A percentile compares a stretch with the other conserved stretches of the same genome.
Conservation (phyloP, 257 asterid species). For the Capsicum chinense region DNA sequence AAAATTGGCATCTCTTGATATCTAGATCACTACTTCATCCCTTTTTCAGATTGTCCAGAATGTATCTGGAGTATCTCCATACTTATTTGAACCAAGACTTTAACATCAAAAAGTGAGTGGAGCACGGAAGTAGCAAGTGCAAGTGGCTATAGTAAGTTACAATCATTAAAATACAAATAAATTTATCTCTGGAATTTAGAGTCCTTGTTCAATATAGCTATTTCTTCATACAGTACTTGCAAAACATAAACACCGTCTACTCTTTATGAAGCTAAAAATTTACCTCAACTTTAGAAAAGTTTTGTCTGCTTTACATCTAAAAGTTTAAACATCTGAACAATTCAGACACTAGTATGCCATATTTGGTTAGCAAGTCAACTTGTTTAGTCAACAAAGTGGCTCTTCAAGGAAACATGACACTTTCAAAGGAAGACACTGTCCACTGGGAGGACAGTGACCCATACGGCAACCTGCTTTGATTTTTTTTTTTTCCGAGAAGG, state of each 20-base stretch:
- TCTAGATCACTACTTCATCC: slow-evolving; percentile 22
- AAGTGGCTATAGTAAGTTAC: slow-evolving; percentile 15
- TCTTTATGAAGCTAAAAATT: background rate
- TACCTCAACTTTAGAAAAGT: background rate
- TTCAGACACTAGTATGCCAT: background rate
- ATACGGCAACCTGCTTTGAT: background rate
- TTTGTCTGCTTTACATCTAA: background rate
- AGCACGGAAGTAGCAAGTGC: background rate
- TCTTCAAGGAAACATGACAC: background rate
- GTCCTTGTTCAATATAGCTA: background rate
- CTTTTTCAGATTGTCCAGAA: background rate
- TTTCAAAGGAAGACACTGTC: background rate
- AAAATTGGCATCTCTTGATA: background rate
- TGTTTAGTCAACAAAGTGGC: background rate
- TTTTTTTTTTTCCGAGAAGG: too few species aligned
- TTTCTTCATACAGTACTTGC: background rate
- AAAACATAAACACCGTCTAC: background rate
- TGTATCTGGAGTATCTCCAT: background rate
- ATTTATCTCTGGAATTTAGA: background rate
- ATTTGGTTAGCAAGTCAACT: slow-evolving; percentile 6
- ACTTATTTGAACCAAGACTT: background rate
- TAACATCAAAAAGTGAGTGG: background rate
- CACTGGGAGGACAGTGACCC: background rate
- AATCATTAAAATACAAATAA: background rate
- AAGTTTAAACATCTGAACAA: background rate